Conservation (phyloP, 192 early-diverging fungal genomes). For the Backusella sp. region DNA sequence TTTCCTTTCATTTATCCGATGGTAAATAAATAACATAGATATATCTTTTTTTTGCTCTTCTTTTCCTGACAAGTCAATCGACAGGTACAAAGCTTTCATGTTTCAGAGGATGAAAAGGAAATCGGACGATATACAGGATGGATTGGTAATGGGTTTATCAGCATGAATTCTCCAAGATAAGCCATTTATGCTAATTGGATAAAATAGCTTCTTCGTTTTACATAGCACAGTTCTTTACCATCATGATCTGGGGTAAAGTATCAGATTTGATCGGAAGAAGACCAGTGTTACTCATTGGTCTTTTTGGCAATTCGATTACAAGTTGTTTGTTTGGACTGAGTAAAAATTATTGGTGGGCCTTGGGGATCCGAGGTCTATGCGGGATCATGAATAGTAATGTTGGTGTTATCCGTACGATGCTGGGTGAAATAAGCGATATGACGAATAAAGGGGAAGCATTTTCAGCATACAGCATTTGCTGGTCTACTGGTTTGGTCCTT, state of each 20-base stretch:
- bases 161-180: too few species aligned
- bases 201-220: conserved; percentile 60
- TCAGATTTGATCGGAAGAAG: conserved; percentile 81
- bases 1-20: conserved; percentile 88
- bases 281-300: conserved; percentile 76
- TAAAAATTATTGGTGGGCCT: conserved; percentile 54
- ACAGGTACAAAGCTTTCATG: conserved; percentile 63
- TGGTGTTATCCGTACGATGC: conserved; percentile 77
- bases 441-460: conserved; percentile 82
- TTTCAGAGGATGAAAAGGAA: conserved; percentile 68
- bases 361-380: conserved; percentile 58
- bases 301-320: conserved; percentile 74
- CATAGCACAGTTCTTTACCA: conserved; percentile 67
- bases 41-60: background rate
- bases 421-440: conserved; percentile 84
- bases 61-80: background rate
- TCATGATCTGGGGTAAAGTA: conserved; percentile 67
- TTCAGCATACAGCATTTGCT: conserved; percentile 66
- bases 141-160: conserved; percentile 37
- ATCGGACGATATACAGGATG: conserved; percentile 81
- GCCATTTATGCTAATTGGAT: background rate
- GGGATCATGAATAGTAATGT: conserved; percentile 75
- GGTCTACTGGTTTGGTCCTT: conserved; percentile 54
- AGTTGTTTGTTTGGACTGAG: conserved; percentile 73
- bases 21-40: conserved; percentile 33